phyloP scores from a whole-genome alignment of 371 early-diverging fungal species.

The Lichtheimia ramosa region DNA sequence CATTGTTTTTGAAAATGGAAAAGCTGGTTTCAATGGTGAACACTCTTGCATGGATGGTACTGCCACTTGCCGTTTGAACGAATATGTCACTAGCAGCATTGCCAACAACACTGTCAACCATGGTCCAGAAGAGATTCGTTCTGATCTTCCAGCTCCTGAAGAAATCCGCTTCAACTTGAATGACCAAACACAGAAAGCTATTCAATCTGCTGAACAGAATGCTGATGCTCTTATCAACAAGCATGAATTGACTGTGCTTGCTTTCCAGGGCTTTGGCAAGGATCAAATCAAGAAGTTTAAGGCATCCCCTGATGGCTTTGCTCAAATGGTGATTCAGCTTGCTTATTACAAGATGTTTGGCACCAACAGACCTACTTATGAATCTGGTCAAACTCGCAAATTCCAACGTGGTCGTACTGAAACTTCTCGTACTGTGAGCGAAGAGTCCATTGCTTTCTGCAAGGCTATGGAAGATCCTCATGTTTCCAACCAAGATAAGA shows the following conservation, averaged over 20 bases:
- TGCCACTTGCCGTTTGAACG: conserved; percentile 79
- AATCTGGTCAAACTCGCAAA: conserved; percentile 88
- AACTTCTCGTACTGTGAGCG: conserved; percentile 82
- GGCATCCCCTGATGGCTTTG: conserved; percentile 89
- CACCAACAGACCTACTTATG: conserved; percentile 81
- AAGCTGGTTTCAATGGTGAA: conserved; percentile 94
- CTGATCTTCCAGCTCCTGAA: conserved; percentile 62
- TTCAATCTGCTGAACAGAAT: conserved; percentile 62
- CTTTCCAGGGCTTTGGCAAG: conserved; percentile 89
- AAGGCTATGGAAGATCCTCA: conserved; percentile 81
- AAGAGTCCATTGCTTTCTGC: conserved; percentile 82
- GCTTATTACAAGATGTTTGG: conserved; percentile 93
- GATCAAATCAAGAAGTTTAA: conserved; percentile 87
- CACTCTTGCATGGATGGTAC: conserved; percentile 98
- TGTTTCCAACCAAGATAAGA: conserved; percentile 56
- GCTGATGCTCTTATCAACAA: conserved; percentile 72
- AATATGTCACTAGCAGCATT: conserved; percentile 54
- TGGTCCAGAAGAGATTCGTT: conserved; percentile 50
- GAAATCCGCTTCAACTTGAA: conserved; percentile 72
- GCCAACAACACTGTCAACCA: conserved; percentile 64
- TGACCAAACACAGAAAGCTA: conserved; percentile 48
- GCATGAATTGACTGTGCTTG: conserved; percentile 82
- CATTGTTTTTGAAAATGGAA: conserved; percentile 94
- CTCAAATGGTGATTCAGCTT: conserved; percentile 95
- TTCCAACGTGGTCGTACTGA: conserved; percentile 96